These are phyloP conservation scores for Taxillus chinensis DNA, from an alignment of 164 flowering plant species.

Conservation along the genomic window DNA sequence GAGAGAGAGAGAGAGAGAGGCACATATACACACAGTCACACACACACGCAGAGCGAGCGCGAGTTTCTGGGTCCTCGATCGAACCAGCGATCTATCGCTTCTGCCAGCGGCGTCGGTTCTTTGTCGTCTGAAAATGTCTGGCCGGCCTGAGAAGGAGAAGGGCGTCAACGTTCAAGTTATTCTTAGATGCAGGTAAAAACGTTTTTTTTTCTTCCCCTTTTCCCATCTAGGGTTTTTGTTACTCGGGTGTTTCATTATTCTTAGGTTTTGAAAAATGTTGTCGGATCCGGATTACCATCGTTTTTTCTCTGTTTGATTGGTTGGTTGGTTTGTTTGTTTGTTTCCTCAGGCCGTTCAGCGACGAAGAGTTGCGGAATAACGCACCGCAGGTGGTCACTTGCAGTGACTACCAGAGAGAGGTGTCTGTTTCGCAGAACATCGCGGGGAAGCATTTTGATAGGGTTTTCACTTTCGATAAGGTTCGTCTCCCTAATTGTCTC, in stretches of 20 bases:
- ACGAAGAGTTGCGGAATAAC: constrained; percentile 75
- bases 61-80: too few relatives aligned
- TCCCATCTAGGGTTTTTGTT: constrained; percentile 6
- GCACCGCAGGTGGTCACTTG: constrained; percentile 97
- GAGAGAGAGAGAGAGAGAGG: too few relatives aligned
- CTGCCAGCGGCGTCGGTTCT: background rate
- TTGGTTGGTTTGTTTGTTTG: background rate
- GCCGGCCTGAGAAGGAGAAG: constrained; percentile 76
- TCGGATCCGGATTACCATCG: background rate
- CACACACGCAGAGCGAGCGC: too few relatives aligned
- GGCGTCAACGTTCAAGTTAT: constrained; percentile 97
- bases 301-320: constrained; percentile 6
- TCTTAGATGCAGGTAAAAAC: constrained; percentile 82
- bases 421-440: constrained; percentile 76
- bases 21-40: too few relatives aligned
- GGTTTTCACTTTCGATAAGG: constrained; percentile 92
- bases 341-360: constrained; percentile 76
- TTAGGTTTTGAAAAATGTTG: too few relatives aligned
- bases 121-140: constrained; percentile 33
- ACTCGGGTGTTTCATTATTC: background rate
- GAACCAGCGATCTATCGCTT: too few relatives aligned
- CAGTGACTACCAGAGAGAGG: constrained; percentile 78
- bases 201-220: background rate
- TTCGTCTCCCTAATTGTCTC: constrained; percentile 7
- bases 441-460: constrained; percentile 92